Evolutionary conservation across 306 rosid genomes (phyloP), one percentile per base, ranked within the genome.

Genomic region (Biancaea sappan): DNA sequence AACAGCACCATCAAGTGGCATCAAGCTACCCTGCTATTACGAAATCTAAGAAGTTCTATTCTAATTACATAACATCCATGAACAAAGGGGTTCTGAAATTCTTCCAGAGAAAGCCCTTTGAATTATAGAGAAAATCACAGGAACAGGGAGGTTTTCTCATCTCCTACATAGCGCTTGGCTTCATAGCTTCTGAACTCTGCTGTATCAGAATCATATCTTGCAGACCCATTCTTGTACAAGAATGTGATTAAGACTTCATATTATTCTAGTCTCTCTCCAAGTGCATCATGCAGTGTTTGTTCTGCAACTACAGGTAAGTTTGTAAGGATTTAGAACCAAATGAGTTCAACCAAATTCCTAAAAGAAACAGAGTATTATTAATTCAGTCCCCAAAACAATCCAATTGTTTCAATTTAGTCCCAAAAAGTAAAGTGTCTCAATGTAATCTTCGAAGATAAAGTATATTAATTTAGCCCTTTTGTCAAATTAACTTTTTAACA

Each of bases 251-350:
- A 52, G 51, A 70, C 1, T 21, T 50, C 15, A 69, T n/a, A 50
- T 35, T 22, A 25, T 16, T 69, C 34, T 48, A 13, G 46, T 31
- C 50, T 21, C 50, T 21, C 66, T 24, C n/a, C 48, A 32, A 21
- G 35, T 50, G 35, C 8, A 69, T 22, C 50, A 21, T 34, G 34
- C 32, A 14, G 11, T 50, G 51, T 35, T 35, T 53, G 40, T 37
- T 37, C 75, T 37, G 26, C 51, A 16, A 15, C 40, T 41, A 15
- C 56, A 71, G n/a, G 52, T 11, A 48, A 24, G 53, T 21, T 35
- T 38, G 12, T 15, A 54, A 52, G 74, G 62, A 69, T 48, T 31
- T 10, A 68, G 18, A 47, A 51, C 62, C 47, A 50, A 18, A 53
- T 38, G 28, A 72, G 59, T 21, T 53, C 32, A 4, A 28, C 50